phyloP scores from a whole-genome alignment of 2,329 filamentous ascomycete species.

The Epichloe sibirici region DNA sequence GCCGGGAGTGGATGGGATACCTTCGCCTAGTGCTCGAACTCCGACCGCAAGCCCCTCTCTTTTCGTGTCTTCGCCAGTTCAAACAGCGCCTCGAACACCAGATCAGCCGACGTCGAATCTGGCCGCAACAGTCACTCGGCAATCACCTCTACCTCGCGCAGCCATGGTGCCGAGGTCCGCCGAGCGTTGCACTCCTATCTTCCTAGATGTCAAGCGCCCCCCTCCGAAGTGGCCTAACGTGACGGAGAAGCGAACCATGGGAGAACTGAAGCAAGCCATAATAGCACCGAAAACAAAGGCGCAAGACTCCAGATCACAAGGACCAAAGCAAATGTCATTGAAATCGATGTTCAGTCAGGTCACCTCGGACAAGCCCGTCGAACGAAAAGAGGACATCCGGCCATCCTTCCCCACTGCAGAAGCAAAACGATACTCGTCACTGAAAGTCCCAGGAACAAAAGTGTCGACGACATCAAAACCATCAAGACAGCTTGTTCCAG shows the following conservation, averaged over 20 bases:
- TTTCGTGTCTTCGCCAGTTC: background rate
- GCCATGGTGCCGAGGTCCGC: conserved; percentile 4
- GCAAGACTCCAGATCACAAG: background rate
- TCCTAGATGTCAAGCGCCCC: background rate
- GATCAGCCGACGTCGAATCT: background rate
- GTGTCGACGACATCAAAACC: background rate
- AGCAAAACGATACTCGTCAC: background rate
- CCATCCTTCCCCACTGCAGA: background rate
- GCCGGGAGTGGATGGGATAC: background rate
- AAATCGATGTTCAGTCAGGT: background rate
- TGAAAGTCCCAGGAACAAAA: background rate
- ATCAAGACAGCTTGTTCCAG: background rate
- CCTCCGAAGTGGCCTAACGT: background rate
- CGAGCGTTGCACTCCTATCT: conserved; percentile 6
- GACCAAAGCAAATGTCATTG: background rate
- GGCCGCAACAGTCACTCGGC: background rate
- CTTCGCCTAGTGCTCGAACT: background rate
- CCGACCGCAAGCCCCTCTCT: background rate
- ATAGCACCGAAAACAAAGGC: conserved; percentile 1
- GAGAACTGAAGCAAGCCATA: conserved; percentile 6
- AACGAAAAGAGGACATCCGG: background rate
- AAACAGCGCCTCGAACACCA: background rate
- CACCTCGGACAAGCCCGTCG: background rate
- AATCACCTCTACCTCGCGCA: background rate
- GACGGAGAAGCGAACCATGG: conserved; percentile 5